Conservation (phyloP, 2,329 filamentous ascomycete genomes). For the Teratosphaeria pseudoeucalypti region DNA sequence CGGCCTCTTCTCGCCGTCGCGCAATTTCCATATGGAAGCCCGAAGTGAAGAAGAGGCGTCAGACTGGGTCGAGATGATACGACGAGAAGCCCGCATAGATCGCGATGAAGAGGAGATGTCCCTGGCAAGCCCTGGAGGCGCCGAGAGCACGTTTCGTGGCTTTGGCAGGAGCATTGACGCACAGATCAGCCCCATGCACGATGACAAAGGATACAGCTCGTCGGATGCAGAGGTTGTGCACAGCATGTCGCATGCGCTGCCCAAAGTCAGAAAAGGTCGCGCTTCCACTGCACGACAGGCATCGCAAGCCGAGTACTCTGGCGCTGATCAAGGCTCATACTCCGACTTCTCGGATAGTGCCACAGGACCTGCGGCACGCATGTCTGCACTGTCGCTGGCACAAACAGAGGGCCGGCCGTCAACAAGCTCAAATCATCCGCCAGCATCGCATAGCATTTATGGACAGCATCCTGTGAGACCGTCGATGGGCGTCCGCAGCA, state of each 20-base stretch:
- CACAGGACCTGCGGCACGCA: constrained; percentile 18
- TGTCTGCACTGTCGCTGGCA: constrained; percentile 24
- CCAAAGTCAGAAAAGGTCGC: constrained; percentile 20
- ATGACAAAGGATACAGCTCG: constrained; percentile 30
- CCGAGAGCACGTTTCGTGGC: constrained; percentile 36
- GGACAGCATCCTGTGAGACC: constrained; percentile 21
- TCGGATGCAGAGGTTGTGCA: constrained; percentile 32
- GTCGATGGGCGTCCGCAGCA: constrained; percentile 36
- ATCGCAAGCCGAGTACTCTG: constrained; percentile 53
- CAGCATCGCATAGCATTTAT: constrained; percentile 23
- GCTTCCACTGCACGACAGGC: constrained; percentile 33
- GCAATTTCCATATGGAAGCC: constrained; percentile 86
- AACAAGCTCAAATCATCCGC: constrained; percentile 23
- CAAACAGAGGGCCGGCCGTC: constrained; percentile 22
- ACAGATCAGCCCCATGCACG: constrained; percentile 10
- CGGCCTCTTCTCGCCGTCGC: constrained; percentile 79
- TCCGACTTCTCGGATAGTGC: constrained; percentile 63
- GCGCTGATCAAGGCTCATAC: constrained; percentile 61
- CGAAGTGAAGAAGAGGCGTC: constrained; percentile 61
- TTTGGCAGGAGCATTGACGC: constrained; percentile 28
- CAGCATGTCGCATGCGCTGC: constrained; percentile 11
- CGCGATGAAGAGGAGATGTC: constrained; percentile 81
- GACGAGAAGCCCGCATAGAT: constrained; percentile 70
- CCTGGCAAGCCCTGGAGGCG: constrained; percentile 53
- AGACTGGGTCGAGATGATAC: constrained; percentile 77